Conservation (phyloP, 78 protist genomes). For the Dictyostelium discoideum region dicty_2.7 NC_007090.3:4761001-4761500, state of each 20-base stretch:
- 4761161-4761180: conserved; percentile 24
- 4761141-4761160: conserved; percentile 52
- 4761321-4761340: neutral
- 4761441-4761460: neutral
- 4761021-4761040: neutral
- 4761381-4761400: neutral
- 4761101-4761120: conserved; percentile 37
- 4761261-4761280: neutral
- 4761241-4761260: neutral
- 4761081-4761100: conserved; percentile 49
- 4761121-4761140: conserved; percentile 38
- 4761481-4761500: conserved; percentile 22
- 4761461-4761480: conserved; percentile 16
- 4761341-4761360: neutral
- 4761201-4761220: conserved; percentile 41
- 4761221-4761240: conserved; percentile 13
- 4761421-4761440: no score
- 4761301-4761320: neutral
- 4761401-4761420: neutral
- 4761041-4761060: conserved; percentile 8
- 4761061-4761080: conserved; percentile 35
- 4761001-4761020: conserved; percentile 19
- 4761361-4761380: neutral
- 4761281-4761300: neutral
- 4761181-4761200: conserved; percentile 38